Percentiles rank a stretch among this genome's conserved stretches.
Evolutionary conservation across 2,329 filamentous ascomycete species (phyloP).

Genomic region (Botrytis pseudocinerea): DNA sequence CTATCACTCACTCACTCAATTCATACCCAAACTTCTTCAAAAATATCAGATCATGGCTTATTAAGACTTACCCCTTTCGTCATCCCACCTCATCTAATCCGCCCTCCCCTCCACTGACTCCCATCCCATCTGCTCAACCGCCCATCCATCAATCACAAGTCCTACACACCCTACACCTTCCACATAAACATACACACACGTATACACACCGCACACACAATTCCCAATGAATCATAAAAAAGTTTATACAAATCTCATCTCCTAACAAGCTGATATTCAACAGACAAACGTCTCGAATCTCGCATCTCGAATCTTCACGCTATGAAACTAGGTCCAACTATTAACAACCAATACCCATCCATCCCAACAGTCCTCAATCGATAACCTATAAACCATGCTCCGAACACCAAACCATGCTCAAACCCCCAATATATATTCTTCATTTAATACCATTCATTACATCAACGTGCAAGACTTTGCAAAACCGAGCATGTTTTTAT

Average conservation of each 20-base stretch:
- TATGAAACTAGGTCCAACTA: background rate
- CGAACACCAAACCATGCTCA: background rate
- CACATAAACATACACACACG: background rate
- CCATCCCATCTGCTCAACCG: background rate
- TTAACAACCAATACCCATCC: background rate
- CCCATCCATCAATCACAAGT: background rate
- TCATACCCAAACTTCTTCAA: no score
- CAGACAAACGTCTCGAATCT: background rate
- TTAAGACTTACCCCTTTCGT: no score
- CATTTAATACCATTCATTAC: conserved; percentile 39
- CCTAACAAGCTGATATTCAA: background rate
- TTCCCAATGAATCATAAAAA: no score
- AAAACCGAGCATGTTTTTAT: conserved; percentile 62
- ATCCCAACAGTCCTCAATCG: background rate
- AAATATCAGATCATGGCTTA: no score
- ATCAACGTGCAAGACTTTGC: conserved; percentile 51
- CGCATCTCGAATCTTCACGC: background rate
- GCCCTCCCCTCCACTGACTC: no score
- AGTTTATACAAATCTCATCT: background rate
- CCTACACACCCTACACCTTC: background rate
- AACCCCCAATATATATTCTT: background rate
- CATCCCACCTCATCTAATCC: no score
- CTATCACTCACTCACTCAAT: no score
- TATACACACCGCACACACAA: background rate
- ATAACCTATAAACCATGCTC: background rate